A percentile compares a stretch with the other conserved stretches of the same genome.
Evolutionary conservation across 2,329 filamentous ascomycete genomes (phyloP).

Genomic region (Elsinoe arachidis): DNA sequence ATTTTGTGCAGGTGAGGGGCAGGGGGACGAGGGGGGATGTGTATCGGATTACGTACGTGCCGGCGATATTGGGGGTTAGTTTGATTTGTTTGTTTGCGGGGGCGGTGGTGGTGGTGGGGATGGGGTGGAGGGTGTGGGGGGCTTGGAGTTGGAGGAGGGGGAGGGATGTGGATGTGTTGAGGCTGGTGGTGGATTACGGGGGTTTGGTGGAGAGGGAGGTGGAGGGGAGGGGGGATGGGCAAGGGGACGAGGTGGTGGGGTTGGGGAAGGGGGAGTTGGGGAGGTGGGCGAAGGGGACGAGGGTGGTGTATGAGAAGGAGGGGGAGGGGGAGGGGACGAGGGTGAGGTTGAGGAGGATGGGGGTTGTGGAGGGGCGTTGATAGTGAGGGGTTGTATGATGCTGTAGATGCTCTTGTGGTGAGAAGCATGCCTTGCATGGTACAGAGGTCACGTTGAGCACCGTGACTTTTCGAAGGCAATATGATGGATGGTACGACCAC

Average conservation of each 20-base stretch:
- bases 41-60: background rate
- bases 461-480: too few relatives aligned
- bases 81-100: background rate
- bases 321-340: background rate
- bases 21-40: background rate
- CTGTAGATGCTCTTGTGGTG: background rate
- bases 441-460: too few relatives aligned
- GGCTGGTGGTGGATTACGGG: background rate
- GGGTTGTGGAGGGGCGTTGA: background rate
- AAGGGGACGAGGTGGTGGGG: background rate
- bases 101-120: background rate
- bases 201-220: background rate
- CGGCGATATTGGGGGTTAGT: background rate
- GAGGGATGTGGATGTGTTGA: background rate
- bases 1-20: background rate
- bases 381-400: background rate
- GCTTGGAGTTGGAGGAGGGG: background rate
- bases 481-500: too few relatives aligned
- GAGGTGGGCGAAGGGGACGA: background rate
- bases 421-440: too few relatives aligned
- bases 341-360: background rate
- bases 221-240: background rate
- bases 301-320: background rate
- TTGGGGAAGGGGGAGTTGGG: background rate
- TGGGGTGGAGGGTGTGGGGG: background rate